Base-by-base conservation (phyloP, 106 monocot genomes). In the Iris macrosiphon region DNA sequence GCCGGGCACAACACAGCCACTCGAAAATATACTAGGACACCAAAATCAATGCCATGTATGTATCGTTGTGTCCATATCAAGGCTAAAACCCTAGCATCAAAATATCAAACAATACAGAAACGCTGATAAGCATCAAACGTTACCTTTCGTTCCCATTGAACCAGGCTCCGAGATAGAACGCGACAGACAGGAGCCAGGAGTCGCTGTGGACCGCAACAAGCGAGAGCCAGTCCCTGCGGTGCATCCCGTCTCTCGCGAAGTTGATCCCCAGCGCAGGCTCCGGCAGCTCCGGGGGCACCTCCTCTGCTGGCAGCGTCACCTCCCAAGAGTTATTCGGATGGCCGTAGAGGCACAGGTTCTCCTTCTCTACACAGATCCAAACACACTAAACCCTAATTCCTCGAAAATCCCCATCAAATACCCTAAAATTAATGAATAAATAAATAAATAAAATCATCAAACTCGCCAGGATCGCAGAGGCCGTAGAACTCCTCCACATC, bases 261-360 rank as follows among this genome's bases (percentile, higher is more conserved):
- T 95, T 95, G 54, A 95, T 95, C 17, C 95, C 95, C 1, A 95
- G 73, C 39, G 89, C 95, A n/a, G 95, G 95, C 76, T 95, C 95
- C 7, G 95, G 95, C 32, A 95, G 69, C 81, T 89, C 95, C 35
- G 95, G 95, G 10, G 95, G 95, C 48, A 95, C 95, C 76, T 95
- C 95, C 60, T 95, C 95, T 29, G 89, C 95, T 25, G 95, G 95
- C 30, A 85, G 63, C 38, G 68, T 77, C 59, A 89, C 95, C 60
- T 95, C 95, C 95, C 95, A 95, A 22, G 60, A 25, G n/a, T 48
- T 68, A 27, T 86, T 74, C 20, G 95, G 82, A 41, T 81, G 81
- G 0, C 95, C 95, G 46, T 95, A 95, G 57, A 95, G 47, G 59
- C 89, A 89, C 39, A 89, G 54, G 31, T 89, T 95, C 40, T 89